Evolutionary conservation across 2,329 filamentous ascomycete genomes (phyloP).

Genomic region (Colletotrichum sp.): DNA sequence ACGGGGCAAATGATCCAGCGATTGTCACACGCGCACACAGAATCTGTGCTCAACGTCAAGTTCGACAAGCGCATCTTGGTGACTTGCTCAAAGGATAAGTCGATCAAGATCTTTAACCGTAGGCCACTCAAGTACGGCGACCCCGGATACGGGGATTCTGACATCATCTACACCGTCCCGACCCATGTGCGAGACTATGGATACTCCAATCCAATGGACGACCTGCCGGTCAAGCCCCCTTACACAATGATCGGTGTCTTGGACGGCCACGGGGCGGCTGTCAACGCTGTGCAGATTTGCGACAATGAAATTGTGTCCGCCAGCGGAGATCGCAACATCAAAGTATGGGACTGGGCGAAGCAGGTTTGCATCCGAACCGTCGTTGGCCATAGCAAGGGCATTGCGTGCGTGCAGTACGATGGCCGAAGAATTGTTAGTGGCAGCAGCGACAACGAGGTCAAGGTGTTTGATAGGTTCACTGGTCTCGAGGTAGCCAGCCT

Average conservation of each 20-base stretch:
- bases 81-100: constrained; percentile 96
- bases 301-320: constrained; percentile 90
- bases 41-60: constrained; percentile 91
- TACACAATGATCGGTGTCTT: constrained; percentile 81
- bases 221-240: constrained; percentile 61
- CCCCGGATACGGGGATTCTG: constrained; percentile 53
- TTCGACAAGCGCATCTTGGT: constrained; percentile 93
- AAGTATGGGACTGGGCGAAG: constrained; percentile 90
- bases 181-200: constrained; percentile 59
- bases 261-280: constrained; percentile 86
- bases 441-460: constrained; percentile 94
- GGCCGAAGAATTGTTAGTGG: constrained; percentile 92
- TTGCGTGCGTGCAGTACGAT: constrained; percentile 97
- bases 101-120: constrained; percentile 96
- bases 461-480: constrained; percentile 88
- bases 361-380: constrained; percentile 79
- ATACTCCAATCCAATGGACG: constrained; percentile 50
- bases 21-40: constrained; percentile 77
- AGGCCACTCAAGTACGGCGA: constrained; percentile 67
- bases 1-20: constrained; percentile 83
- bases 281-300: constrained; percentile 93
- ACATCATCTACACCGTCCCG: constrained; percentile 57
- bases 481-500: constrained; percentile 90
- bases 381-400: constrained; percentile 89
- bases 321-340: constrained; percentile 91